These are phyloP conservation scores for Calvatia gigantea DNA, from an alignment of 768 basidiomycete species.

Conservation along the genomic window DNA sequence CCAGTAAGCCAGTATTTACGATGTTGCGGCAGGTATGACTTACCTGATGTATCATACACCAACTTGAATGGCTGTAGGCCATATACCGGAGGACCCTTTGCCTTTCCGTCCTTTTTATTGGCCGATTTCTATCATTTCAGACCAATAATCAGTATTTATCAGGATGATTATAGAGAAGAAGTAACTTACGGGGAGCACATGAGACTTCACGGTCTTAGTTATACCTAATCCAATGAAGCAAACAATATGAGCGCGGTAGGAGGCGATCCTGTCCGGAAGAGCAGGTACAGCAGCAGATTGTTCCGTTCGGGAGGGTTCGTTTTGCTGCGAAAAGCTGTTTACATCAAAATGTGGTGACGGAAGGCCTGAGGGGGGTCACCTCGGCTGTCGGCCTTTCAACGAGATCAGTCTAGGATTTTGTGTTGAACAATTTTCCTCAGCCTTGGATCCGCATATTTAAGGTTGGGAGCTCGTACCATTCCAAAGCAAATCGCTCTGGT, in stretches of 20 bases:
- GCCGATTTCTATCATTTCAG: not conserved
- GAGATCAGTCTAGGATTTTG: constrained; percentile 86
- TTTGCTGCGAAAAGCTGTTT: constrained; percentile 33
- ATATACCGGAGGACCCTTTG: constrained; percentile 19
- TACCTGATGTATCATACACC: constrained; percentile 27
- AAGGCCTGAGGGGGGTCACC: constrained; percentile 25
- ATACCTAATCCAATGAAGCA: constrained; percentile 81
- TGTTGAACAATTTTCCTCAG: not conserved
- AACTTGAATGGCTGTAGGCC: constrained; percentile 54
- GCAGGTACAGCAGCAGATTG: constrained; percentile 49
- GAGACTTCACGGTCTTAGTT: constrained; percentile 31
- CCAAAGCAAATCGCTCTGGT: constrained; percentile 59
- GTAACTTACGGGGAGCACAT: constrained; percentile 18
- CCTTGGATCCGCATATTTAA: not conserved
- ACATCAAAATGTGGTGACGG: not conserved
- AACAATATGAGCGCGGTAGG: constrained; percentile 57
- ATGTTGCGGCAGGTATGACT: not conserved
- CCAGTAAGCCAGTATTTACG: not conserved
- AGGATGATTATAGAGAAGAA: not conserved
- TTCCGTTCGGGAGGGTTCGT: constrained; percentile 51
- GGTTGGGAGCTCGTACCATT: constrained; percentile 45
- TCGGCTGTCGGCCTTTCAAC: constrained; percentile 67
- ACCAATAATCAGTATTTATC: not conserved
- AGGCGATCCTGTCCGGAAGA: constrained; percentile 57
- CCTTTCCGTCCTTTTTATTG: constrained; percentile 6